Base-by-base conservation (phyloP, 1,139 yeast genomes). In the Geotrichum restrictum region DNA sequence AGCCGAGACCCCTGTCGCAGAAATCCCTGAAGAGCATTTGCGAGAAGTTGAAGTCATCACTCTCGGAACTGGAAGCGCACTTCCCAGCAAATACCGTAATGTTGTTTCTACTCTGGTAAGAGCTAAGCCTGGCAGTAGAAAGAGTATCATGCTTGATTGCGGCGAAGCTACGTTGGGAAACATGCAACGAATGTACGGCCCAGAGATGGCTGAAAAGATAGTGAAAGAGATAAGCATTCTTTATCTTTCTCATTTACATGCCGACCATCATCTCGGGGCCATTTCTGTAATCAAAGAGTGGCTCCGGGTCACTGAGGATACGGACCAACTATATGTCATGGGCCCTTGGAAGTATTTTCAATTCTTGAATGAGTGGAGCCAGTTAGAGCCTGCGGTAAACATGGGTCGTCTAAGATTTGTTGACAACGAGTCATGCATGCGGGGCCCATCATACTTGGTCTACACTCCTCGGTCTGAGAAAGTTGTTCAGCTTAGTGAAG, bases 231-330 rank as follows among this genome's bases (percentile, higher is more conserved):
- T 91, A 55, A 72, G 77, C 24, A 58, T 88, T 57, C 73, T 93
- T 21, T 87, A 81, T 62, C 73, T 94, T 53, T 86, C 96, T 60
- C 99, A 94, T 72, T 73, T 93, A 60, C 99, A 94, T 70, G 98
- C 98, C 0, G 99, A 94, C 65, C 99, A 94, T 66, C 98, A 93
- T 67, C 71, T 93, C 45, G 99, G 99, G 0, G 75, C 87, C 3
- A 70, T 85, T 6, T 78, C 91, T 2, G 69, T 93, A 10, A 74
- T 93, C 32, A 75, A 76, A 40, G 80, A 80, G 59, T 88, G 97
- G 96, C 74, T 79, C 55, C 68, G 73, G 24, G 64, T 60, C 10
- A 66, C 68, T 52, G 41, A 67, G 66, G 10, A 55, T 55, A 60
- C 64, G 57, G 69, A 69, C 19, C 44, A 36, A n/a, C 67, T 76